phyloP scores from a whole-genome alignment of 805 yeast genomes.

The Ogataea nakhonphanomensis region DNA sequence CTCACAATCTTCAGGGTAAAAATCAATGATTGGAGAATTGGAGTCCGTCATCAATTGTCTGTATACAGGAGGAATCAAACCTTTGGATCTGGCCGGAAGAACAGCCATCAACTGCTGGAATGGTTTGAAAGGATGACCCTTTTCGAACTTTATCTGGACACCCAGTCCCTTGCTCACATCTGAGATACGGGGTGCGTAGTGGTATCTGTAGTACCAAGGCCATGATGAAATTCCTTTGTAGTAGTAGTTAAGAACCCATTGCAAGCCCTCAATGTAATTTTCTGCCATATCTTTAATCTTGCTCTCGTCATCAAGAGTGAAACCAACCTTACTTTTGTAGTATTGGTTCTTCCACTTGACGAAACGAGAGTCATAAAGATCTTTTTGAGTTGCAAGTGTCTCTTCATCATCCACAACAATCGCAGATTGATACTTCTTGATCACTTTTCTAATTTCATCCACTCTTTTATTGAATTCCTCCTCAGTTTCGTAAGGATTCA shows the following conservation, averaged over 20 bases:
- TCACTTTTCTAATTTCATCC: constrained; percentile 45
- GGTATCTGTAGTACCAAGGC: constrained; percentile 91
- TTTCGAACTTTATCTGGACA: constrained; percentile 56
- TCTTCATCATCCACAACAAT: constrained; percentile 59
- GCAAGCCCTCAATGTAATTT: constrained; percentile 90
- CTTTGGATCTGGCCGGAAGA: constrained; percentile 84
- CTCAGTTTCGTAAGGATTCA: constrained; percentile 61
- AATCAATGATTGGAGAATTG: constrained; percentile 81
- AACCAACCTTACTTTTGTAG: constrained; percentile 75
- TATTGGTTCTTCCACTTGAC: constrained; percentile 81
- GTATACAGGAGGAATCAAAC: constrained; percentile 72
- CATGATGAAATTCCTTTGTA: constrained; percentile 90
- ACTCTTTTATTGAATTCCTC: constrained; percentile 60
- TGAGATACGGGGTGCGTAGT: constrained; percentile 92
- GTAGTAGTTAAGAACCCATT: constrained; percentile 93
- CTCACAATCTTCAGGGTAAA: constrained; percentile 85
- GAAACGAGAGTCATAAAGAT: constrained; percentile 70
- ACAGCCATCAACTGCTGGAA: constrained; percentile 98
- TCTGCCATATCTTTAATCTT: constrained; percentile 60
- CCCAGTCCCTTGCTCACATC: constrained; percentile 75
- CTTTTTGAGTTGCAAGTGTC: constrained; percentile 48
- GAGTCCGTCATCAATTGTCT: constrained; percentile 83
- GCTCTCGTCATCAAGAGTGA: constrained; percentile 58
- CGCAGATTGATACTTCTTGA: constrained; percentile 66
- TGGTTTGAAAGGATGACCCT: constrained; percentile 81